Evolutionary conservation across 2,329 filamentous ascomycete species (phyloP).

Genomic region (Bimuria novae-zelandiae): DNA sequence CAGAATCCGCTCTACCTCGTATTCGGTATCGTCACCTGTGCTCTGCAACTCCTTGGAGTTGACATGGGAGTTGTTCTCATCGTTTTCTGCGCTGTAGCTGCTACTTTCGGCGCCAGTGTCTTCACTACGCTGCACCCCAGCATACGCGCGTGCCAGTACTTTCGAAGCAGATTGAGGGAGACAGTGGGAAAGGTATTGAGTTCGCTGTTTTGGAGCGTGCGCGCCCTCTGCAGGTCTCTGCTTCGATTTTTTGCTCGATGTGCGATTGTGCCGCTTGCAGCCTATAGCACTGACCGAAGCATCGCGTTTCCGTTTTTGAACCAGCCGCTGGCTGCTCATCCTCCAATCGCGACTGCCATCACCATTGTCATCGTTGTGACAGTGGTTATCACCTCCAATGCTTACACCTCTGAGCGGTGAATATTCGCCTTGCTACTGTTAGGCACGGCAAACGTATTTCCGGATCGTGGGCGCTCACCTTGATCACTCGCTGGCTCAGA

Average conservation of each 20-base stretch:
- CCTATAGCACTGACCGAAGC: too few species aligned
- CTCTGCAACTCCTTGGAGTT: neutral
- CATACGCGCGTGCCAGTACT: neutral
- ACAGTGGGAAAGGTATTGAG: neutral
- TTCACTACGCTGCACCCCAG: neutral
- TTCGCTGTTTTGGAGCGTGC: neutral
- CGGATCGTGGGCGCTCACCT: neutral
- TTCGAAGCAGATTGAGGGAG: neutral
- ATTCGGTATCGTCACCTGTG: neutral
- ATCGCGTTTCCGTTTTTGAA: too few species aligned
- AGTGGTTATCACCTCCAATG: neutral
- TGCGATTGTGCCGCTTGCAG: too few species aligned
- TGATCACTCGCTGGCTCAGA: neutral
- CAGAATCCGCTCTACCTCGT: constrained; percentile 3
- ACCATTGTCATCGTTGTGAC: neutral
- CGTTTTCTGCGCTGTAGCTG: neutral
- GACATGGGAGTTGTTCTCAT: neutral
- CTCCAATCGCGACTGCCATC: neutral
- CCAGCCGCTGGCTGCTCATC: too few species aligned
- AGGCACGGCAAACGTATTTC: neutral
- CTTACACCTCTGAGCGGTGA: neutral
- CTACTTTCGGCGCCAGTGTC: neutral
- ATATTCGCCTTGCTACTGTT: neutral
- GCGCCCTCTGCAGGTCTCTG: too few species aligned
- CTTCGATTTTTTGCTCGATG: too few species aligned